These are phyloP conservation scores for Chalciporus pseudorubinellus DNA, from an alignment of 768 basidiomycete species.

Conservation along the genomic window DNA sequence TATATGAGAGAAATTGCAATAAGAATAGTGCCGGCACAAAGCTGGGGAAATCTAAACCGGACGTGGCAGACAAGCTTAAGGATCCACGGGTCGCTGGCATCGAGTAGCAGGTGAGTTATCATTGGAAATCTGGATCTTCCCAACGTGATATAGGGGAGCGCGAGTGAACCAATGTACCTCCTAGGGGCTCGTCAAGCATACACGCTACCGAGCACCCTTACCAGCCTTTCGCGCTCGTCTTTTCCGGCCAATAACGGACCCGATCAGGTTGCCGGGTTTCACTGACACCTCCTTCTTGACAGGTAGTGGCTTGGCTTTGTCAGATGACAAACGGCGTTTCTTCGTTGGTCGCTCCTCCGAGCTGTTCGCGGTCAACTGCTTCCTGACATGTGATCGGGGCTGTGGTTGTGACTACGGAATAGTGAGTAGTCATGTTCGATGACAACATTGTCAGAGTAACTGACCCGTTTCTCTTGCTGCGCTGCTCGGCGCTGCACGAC, in stretches of 20 bases:
- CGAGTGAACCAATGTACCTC: too few species aligned
- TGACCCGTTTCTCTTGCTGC: slow-evolving; percentile 38
- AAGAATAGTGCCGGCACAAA: too few species aligned
- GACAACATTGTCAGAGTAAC: not conserved
- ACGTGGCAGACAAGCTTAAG: too few species aligned
- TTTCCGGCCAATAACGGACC: slow-evolving; percentile 78
- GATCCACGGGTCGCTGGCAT: too few species aligned
- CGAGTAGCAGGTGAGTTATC: too few species aligned
- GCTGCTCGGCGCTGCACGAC: slow-evolving; percentile 76
- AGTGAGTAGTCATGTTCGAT: not conserved
- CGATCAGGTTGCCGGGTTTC: slow-evolving; percentile 46
- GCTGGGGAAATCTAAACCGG: too few species aligned
- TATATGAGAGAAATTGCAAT: too few species aligned
- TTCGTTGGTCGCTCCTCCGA: slow-evolving; percentile 39
- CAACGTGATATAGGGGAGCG: too few species aligned
- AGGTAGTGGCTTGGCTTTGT: slow-evolving; percentile 20
- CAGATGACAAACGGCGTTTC: slow-evolving; percentile 36
- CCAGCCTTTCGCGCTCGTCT: slow-evolving; percentile 59
- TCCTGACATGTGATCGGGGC: slow-evolving; percentile 5
- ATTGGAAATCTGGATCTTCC: too few species aligned
- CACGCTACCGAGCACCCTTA: slow-evolving; percentile 19
- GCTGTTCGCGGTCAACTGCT: slow-evolving; percentile 3
- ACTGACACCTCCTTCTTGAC: slow-evolving; percentile 18
- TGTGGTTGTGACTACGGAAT: slow-evolving; percentile 8
- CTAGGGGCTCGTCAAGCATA: not conserved